Conservation (phyloP, 306 rosid genomes). For the Inga leiocalycina region DNA sequence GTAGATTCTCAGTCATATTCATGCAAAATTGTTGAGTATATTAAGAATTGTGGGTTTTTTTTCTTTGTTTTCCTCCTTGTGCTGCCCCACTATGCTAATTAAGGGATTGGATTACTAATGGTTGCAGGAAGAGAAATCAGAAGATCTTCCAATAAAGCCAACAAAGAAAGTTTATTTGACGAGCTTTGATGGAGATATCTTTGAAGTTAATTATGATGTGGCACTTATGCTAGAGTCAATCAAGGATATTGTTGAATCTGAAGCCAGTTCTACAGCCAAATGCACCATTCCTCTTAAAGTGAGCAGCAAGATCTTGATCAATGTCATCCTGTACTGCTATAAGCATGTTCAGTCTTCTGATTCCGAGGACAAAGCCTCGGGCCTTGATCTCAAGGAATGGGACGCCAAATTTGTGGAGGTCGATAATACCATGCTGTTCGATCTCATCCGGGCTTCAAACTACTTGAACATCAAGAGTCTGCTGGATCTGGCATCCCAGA, state of each 20-base stretch:
- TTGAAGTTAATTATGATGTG: conserved; percentile 52
- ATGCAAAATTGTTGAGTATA: neutral
- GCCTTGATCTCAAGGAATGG: conserved; percentile 45
- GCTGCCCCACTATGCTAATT: neutral
- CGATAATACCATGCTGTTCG: conserved; percentile 55
- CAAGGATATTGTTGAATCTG: conserved; percentile 41
- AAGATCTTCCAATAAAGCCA: conserved; percentile 30
- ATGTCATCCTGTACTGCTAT: conserved; percentile 64
- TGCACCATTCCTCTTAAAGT: conserved; percentile 49
- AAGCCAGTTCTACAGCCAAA: conserved; percentile 44
- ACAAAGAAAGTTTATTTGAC: conserved; percentile 54
- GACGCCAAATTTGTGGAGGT: conserved; percentile 56
- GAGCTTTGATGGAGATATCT: conserved; percentile 60
- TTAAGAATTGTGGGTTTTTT: neutral
- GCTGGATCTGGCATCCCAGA: conserved; percentile 41
- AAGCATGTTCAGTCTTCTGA: conserved; percentile 48
- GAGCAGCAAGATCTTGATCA: conserved; percentile 54
- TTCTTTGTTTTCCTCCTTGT: neutral
- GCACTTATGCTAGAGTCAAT: conserved; percentile 66
- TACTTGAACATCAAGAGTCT: conserved; percentile 58
- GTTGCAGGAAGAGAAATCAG: conserved; percentile 33
- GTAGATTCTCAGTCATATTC: neutral
- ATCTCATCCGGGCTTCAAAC: conserved; percentile 56
- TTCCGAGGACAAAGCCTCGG: neutral
- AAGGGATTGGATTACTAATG: neutral